Evolutionary conservation across 345 rosid genomes (phyloP), one percentile per base, ranked within the genome.

Genomic region (Populus alba): DNA sequence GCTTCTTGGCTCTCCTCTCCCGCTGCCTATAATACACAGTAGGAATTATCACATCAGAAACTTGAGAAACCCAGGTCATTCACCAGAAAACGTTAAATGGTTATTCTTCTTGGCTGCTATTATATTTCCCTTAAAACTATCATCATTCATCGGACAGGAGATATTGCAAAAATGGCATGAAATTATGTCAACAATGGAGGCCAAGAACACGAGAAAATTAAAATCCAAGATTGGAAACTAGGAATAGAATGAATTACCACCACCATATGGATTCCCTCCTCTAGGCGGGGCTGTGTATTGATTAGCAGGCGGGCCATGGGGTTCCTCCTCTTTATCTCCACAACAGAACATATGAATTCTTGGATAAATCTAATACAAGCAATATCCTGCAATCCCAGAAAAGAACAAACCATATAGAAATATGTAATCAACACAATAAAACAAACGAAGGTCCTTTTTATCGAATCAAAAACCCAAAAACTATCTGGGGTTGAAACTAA

Each of bases 311-410:
- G 94, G 90, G 67, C 93, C 93, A 62, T 81, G 70, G 20, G 86
- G 85, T 80, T 96, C 98, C 86, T 96, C 98, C 85, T 94, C 98
- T 71, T 86, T 82, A 74, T 89, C 99, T 76, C 92, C 95, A 78
- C 99, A 96, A 84, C 99, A 96, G 78, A 88, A 91, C 98, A 96
- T 94, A 35, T 72, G 73, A 67, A 6, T 71, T 47, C 41, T 66
- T 43, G 37, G 16, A 17, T 68, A 23, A 68, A 53, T 51, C 5
- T 13, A 38, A 18, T 20, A 15, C 12, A 22, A 23, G 22, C 13
- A 57, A 68, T 62, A 38, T 59, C 74, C 82, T 74, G 73, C 68
- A 55, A 22, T 45, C 62, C 74, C 68, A 63, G 49, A 65, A 78
- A 62, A 33, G 63, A 78, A 20, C 41, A 61, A 23, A 5, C 18